Base-by-base conservation (phyloP, 2,329 filamentous ascomycete genomes). In the Colletotrichum orchidophilum region DNA sequence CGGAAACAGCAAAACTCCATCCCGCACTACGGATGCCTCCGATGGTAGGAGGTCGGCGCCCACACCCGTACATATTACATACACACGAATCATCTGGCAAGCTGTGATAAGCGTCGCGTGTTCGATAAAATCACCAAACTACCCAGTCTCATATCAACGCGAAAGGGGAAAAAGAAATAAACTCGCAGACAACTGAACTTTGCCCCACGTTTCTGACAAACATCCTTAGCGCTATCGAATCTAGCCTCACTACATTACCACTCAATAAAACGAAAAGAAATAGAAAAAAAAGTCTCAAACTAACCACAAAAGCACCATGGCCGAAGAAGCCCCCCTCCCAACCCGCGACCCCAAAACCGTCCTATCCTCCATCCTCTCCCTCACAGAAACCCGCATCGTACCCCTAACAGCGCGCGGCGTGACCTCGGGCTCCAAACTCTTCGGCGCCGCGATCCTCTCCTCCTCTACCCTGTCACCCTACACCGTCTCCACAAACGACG, bases 401-500 rank as follows among this genome's bases (percentile, higher is more conserved):
- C 87, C 87, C 0, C 81, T 89, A 26, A 89, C 88, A 1, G 77
- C 77, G 0, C 73, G 78, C 9, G 86, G 87, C 42, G 86, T 90
- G 53, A 79, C 83, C 0, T 84, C 84, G 0, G 87, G 88, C 62
- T 86, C 82, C 77, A 90, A 90, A 74, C 79, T 90, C 42, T 90
- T 90, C 74, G 87, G 87, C 15, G 87, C 87, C 3, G 86, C 87
- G 11, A 86, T 90, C 70, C 80, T 90, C 4, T 80, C 81, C 8
- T 82, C 83, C 1, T 58, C 77, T 2, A 77, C 75, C 18, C 83
- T 89, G 6, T 54, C 74, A 0, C 81, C 85, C 2, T 77, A 86
- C 15, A 87, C 85, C 0, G 83, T 87, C 6, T 83, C 87, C 11
- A 89, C 87, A 55, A 90, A 90, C 80, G 85, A 89, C 77, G 87